Conservation (phyloP, 2,329 filamentous ascomycete species). For the Bisporella sp. region DNA sequence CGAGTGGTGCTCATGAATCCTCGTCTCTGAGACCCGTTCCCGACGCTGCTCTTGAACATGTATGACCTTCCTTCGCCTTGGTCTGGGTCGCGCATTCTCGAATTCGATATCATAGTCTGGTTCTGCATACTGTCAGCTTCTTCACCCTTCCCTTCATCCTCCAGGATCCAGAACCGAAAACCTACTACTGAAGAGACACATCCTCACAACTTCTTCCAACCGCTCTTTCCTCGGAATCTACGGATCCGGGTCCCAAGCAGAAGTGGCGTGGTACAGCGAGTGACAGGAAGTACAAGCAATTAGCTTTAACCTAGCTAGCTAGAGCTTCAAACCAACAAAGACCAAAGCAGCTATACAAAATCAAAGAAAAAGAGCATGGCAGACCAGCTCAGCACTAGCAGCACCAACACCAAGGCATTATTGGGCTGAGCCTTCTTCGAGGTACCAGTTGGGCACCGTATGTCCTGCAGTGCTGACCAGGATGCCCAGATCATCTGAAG, state of each 20-base stretch:
- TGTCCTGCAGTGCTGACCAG: no score
- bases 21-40: background rate
- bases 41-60: background rate
- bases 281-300: background rate
- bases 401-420: no score
- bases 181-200: background rate
- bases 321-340: background rate
- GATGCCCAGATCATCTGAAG: no score
- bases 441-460: no score
- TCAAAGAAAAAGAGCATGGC: background rate
- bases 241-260: background rate
- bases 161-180: background rate
- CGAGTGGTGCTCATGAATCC: background rate
- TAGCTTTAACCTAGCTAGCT: background rate
- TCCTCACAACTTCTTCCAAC: background rate
- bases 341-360: background rate
- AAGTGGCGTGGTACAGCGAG: background rate
- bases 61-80: background rate
- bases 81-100: background rate
- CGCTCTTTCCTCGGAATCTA: background rate
- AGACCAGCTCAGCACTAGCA: background rate
- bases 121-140: background rate
- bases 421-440: no score
- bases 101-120: conserved; percentile 1
- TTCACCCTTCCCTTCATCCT: background rate